Base-by-base conservation (phyloP, 2,329 filamentous ascomycete species). In the Talaromyces marneffei region DNA sequence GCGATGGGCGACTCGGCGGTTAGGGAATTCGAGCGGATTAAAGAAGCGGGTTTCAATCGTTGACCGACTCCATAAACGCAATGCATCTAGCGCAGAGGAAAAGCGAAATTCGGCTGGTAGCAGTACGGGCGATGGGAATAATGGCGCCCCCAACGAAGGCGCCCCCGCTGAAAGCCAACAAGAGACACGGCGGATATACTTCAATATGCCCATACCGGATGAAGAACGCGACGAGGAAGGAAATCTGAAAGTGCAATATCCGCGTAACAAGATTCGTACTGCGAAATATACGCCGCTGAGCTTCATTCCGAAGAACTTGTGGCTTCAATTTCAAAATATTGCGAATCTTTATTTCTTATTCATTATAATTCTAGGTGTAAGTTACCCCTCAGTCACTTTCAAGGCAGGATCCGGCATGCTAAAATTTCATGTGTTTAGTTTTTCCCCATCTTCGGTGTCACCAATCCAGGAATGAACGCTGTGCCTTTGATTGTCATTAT, bases 281-380 rank as follows among this genome's bases (percentile, higher is more conserved):
- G 91, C 94, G 63, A 99, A 97, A 78, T 99, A 99, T 76, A 99
- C 94, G 7, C 89, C 95, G 8, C 77, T 99, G 65, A 96, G 90
- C 63, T 99, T 99, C 77, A 76, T 99, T 29, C 94, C 94, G 14
- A 97, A 97, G 80, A 97, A 99, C 77, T 73, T 99, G 71, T 99
- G 88, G 86, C 91, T 96, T 66, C 95, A 99, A 76, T 97, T 99
- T 73, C 93, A 99, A 78, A 97, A 97, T 72, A 89, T 99, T 70
- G 94, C 94, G 72, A 99, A 99, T 75, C 88, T 97, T 59, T 99
- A 97, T 79, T 99, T 99, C 83, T 82, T 97, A 68, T 97, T 97
- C 78, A 84, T 93, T 69, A 92, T 97, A 73, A 96, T 99, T 72
- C 84, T 99, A 63, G 87, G 88, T 71, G 94, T 97, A 87, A 82